Evolutionary conservation across 129 eudicot species (phyloP).

Genomic region (Ambrosia artemisiifolia): DNA sequence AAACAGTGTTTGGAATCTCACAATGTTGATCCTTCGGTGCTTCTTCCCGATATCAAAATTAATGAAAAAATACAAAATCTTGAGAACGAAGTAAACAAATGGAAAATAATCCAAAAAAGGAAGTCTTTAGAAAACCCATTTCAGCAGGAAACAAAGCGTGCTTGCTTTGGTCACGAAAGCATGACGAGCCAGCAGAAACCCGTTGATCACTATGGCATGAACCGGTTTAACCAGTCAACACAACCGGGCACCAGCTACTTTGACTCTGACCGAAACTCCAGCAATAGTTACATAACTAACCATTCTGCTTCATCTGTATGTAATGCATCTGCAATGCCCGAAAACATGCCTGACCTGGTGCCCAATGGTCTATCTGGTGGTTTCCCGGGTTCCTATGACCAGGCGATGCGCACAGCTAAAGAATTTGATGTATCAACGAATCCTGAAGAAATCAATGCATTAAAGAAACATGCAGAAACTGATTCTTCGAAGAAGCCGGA

Average conservation of each 20-base stretch:
- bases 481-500: neutral
- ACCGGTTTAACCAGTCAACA: conserved; percentile 13
- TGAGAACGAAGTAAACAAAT: too few relatives aligned
- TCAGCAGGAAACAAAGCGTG: too few relatives aligned
- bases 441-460: too few relatives aligned
- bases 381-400: conserved; percentile 32
- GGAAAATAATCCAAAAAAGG: too few relatives aligned
- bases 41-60: conserved; percentile 40
- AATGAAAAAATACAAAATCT: conserved; percentile 27
- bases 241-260: conserved; percentile 19
- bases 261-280: conserved; percentile 3
- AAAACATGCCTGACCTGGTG: conserved; percentile 12
- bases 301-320: conserved; percentile 31
- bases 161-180: too few relatives aligned
- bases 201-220: conserved; percentile 17
- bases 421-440: neutral
- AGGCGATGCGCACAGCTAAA: neutral
- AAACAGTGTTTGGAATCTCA: conserved; percentile 47
- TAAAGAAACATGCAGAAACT: neutral
- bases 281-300: conserved; percentile 13
- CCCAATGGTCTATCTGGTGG: conserved; percentile 12
- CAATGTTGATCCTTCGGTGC: conserved; percentile 44
- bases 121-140: too few relatives aligned
- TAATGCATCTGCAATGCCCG: conserved; percentile 31
- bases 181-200: conserved; percentile 17